Evolutionary conservation across 805 yeast species (phyloP).

Genomic region (Candida verbasci): DNA sequence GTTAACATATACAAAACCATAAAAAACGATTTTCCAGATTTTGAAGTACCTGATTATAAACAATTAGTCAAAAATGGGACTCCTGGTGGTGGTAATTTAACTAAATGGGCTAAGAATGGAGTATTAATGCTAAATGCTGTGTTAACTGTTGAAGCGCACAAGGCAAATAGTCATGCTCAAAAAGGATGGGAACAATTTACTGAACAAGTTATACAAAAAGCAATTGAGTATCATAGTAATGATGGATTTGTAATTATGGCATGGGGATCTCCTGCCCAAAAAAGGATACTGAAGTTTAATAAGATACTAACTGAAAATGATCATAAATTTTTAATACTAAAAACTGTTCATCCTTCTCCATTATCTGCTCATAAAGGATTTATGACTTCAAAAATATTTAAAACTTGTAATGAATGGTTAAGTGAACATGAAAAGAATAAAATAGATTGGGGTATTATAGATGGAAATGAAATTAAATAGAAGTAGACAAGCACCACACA

Average conservation of each 20-base stretch:
- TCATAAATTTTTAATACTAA: slow-evolving; percentile 46
- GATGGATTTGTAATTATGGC: slow-evolving; percentile 69
- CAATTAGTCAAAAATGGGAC: slow-evolving; percentile 18
- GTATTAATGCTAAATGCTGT: slow-evolving; percentile 84
- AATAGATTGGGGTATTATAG: slow-evolving; percentile 62
- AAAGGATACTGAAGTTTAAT: slow-evolving; percentile 43
- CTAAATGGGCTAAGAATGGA: slow-evolving; percentile 84
- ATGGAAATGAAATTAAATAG: slow-evolving; percentile 21
- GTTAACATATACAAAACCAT: slow-evolving; percentile 82
- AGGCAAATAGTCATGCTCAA: slow-evolving; percentile 87
- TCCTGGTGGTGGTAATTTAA: slow-evolving; percentile 59
- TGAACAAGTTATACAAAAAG: slow-evolving; percentile 54
- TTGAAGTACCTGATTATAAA: slow-evolving; percentile 47
- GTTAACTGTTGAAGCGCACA: slow-evolving; percentile 87
- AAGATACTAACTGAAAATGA: slow-evolving; percentile 12
- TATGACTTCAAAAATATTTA: slow-evolving; percentile 73
- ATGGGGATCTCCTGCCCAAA: slow-evolving; percentile 77
- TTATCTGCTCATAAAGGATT: slow-evolving; percentile 83
- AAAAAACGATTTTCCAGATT: slow-evolving; percentile 60
- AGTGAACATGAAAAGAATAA: slow-evolving; percentile 36
- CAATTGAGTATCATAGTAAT: slow-evolving; percentile 44
- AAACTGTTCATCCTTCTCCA: slow-evolving; percentile 93
- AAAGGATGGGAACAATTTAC: slow-evolving; percentile 94
- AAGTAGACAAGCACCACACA: not conserved
- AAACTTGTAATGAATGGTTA: slow-evolving; percentile 76